Evolutionary conservation across 495 filamentous ascomycete species (phyloP), one percentile per base, ranked within the genome.

Genomic region (Aspergillus carlsbadensis): DNA sequence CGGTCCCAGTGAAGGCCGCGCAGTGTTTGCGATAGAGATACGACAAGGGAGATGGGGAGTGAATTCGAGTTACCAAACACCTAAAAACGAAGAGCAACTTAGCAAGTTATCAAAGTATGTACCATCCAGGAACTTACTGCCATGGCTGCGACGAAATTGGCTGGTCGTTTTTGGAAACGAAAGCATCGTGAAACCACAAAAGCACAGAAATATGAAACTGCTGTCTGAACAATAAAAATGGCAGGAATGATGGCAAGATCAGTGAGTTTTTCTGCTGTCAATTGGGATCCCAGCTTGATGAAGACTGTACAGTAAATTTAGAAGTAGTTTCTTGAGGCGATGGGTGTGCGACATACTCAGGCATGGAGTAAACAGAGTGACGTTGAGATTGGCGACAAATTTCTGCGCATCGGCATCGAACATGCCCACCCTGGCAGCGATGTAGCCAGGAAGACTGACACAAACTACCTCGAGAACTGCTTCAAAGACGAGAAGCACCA

Each of bases 1-100:
- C 83, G 88, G 70, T 92, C 86, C 94, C 94, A 98, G 66, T 97
- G 92, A 22, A 98, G 80, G 3, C 94, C 94, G 62, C 84, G 83
- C 48, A 98, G 76, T 10, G 94, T 98, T 64, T 95, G 86, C 10
- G 94, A 94, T 11, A 98, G 80, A 14, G 92, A 96, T 54, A 97
- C 83, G 62, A 98, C 91, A 42, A 98, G 84, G 0, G 94, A 98
- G 51, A 98, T 97, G 1, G 94, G 94, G 15, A 98, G 85, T 14
- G 94, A 98, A 72, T 98, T 98, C 33, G 93, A 97, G 68, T 98
- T 98, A 55, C 93, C 94, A 68, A 98, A 98, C 35, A 98, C 87
- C 80, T 85, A 50, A n/a, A 57, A n/a, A 56, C 22, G 15, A 53
- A 42, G 11, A 11, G 15, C 2, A 49, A 56, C 36, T 69, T 45